Base-by-base conservation (phyloP, 257 asterid species). In the Henckelia pumila region DNA sequence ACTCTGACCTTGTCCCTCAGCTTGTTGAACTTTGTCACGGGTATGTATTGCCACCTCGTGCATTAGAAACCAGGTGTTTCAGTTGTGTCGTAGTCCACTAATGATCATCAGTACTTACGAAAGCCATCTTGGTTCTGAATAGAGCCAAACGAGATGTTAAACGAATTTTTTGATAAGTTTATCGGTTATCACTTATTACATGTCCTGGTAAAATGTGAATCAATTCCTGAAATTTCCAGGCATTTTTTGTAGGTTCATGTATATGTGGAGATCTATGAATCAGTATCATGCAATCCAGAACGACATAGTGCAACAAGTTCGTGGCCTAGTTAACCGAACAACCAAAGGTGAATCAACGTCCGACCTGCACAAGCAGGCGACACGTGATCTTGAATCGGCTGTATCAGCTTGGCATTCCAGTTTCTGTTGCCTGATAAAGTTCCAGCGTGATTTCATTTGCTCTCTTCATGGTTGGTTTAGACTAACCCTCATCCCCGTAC, bases 261-360 rank as follows among this genome's bases (percentile, higher is more conserved):
- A 94, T 85, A 94, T 88, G 99, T 94, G 99, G 99, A 84, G 80
- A 85, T 87, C 96, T 35, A 94, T 94, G 98, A 89, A 88, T 32
- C 96, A 83, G 80, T 88, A 73, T 59, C 99, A 94, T 64, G 91
- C 84, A 71, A 80, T 81, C 70, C 99, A 94, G 75, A 85, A 83
- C 53, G 95, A 88, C 77, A 77, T 94, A 14, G 99, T 94, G 55
- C 96, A 88, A 85, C 98, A 94, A 79, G 99, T 94, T 16, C 89
- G 89, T 0, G 96, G 99, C 60, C 96, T 94, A 22, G 80, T 94
- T 19, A 79, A 78, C 73, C 79, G 71, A 33, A 66, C 88, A 25
- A 70, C 73, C 57, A 85, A 81, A 67, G 96, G 88, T 2, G 91
- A 81, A 60, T 79, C 95, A 11, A 91, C 99, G 0, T 85, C 96